phyloP scores from a whole-genome alignment of 768 basidiomycete species.

The Infundibulicybe gibba region DNA sequence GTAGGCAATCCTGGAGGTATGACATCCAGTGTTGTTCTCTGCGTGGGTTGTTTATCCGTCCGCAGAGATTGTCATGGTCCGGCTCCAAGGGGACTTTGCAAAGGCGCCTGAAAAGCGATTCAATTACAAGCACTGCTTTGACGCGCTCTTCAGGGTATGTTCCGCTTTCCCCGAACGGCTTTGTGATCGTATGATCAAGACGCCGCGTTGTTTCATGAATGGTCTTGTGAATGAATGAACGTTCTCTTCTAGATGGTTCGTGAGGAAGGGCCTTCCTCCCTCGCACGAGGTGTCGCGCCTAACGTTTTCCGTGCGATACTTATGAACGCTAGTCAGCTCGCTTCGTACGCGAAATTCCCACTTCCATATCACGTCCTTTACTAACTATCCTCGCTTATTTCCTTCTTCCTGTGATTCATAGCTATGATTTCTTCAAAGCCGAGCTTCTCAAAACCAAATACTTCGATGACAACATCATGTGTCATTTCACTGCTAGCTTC shows the following conservation, averaged over 20 bases:
- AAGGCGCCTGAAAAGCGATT: constrained; percentile 86
- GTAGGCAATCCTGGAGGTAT: constrained; percentile 86
- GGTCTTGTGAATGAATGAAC: constrained; percentile 10
- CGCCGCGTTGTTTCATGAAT: constrained; percentile 2
- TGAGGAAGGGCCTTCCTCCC: constrained; percentile 79
- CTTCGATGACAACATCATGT: constrained; percentile 78
- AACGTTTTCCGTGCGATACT: constrained; percentile 84
- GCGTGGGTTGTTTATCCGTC: neutral
- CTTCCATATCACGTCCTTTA: neutral
- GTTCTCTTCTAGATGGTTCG: constrained; percentile 63
- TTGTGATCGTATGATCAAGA: neutral
- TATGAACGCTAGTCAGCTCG: constrained; percentile 92
- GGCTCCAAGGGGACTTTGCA: constrained; percentile 88
- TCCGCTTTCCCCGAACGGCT: neutral
- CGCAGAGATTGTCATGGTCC: constrained; percentile 81
- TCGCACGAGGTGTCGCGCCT: constrained; percentile 74
- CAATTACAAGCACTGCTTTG: constrained; percentile 88
- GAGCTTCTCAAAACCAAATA: constrained; percentile 68
- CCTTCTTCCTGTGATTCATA: constrained; percentile 18
- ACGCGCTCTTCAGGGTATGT: constrained; percentile 81
- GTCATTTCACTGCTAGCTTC: constrained; percentile 85
- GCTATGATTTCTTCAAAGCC: constrained; percentile 91
- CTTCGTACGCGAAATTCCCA: constrained; percentile 54
- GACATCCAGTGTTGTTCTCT: constrained; percentile 10
- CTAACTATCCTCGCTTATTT: neutral